Conservation (phyloP, 768 basidiomycete genomes). For the Sarcodon sp. region DNA sequence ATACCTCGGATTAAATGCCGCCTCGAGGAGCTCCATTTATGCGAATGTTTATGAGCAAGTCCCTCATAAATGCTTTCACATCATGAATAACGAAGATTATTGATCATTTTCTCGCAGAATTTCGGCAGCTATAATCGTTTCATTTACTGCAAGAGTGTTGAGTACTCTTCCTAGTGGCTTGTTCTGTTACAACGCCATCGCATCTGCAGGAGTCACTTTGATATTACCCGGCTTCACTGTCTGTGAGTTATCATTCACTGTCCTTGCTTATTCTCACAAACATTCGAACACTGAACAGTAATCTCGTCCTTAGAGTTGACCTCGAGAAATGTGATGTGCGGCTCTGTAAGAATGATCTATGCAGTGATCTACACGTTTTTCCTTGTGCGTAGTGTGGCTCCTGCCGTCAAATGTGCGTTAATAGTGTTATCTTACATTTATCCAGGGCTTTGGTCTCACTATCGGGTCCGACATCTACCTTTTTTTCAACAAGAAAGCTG, state of each 20-base stretch:
- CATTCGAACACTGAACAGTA: slow-evolving; percentile 26
- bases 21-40: slow-evolving; percentile 78
- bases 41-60: slow-evolving; percentile 94
- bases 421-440: not conserved
- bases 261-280: not conserved
- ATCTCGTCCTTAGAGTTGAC: slow-evolving; percentile 72
- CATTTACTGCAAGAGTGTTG: slow-evolving; percentile 69
- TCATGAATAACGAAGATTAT: not conserved
- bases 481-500: slow-evolving; percentile 41
- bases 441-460: slow-evolving; percentile 70
- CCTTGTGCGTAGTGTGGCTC: slow-evolving; percentile 30
- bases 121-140: slow-evolving; percentile 72
- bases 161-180: slow-evolving; percentile 61
- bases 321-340: slow-evolving; percentile 70
- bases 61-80: not conserved
- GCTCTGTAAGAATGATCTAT: slow-evolving; percentile 74
- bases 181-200: slow-evolving; percentile 87
- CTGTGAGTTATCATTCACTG: slow-evolving; percentile 28
- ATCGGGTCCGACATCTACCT: slow-evolving; percentile 78
- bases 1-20: slow-evolving; percentile 71
- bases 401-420: not conserved
- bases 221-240: slow-evolving; percentile 84
- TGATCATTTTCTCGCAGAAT: slow-evolving; percentile 34
- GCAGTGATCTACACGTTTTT: slow-evolving; percentile 81
- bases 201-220: slow-evolving; percentile 82